phyloP scores from a whole-genome alignment of 192 early-diverging fungal genomes.

The Dispira simplex region DNA sequence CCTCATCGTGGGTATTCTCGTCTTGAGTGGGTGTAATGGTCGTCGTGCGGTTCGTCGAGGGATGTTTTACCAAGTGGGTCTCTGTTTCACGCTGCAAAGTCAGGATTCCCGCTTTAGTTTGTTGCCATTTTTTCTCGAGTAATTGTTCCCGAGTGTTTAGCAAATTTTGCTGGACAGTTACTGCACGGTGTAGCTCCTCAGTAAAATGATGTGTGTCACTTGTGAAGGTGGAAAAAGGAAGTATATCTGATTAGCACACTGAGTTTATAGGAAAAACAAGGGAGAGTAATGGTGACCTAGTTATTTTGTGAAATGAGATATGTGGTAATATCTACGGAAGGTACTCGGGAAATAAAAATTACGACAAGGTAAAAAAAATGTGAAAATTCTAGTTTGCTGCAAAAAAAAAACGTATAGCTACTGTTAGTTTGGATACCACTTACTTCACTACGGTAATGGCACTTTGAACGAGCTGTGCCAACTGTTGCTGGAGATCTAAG shows the following conservation, averaged over 20 bases:
- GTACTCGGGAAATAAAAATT: too few relatives aligned
- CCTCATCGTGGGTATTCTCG: neutral
- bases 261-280: neutral
- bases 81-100: neutral
- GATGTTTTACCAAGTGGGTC: neutral
- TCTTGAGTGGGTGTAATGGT: neutral
- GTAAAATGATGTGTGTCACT: neutral
- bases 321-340: too few relatives aligned
- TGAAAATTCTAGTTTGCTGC: too few relatives aligned
- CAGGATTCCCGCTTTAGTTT: neutral
- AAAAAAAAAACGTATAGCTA: too few relatives aligned
- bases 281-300: neutral
- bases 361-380: too few relatives aligned
- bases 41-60: neutral
- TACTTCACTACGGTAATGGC: too few relatives aligned
- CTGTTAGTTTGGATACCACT: too few relatives aligned
- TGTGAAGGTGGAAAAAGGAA: neutral
- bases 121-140: conserved; percentile 1
- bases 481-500: too few relatives aligned
- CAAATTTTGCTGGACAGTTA: neutral
- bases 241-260: neutral
- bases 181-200: neutral
- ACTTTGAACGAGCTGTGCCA: too few relatives aligned
- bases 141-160: conserved; percentile 1
- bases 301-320: neutral